Evolutionary conservation across 768 basidiomycete species (phyloP).

Genomic region (Lactarius trivialis): DNA sequence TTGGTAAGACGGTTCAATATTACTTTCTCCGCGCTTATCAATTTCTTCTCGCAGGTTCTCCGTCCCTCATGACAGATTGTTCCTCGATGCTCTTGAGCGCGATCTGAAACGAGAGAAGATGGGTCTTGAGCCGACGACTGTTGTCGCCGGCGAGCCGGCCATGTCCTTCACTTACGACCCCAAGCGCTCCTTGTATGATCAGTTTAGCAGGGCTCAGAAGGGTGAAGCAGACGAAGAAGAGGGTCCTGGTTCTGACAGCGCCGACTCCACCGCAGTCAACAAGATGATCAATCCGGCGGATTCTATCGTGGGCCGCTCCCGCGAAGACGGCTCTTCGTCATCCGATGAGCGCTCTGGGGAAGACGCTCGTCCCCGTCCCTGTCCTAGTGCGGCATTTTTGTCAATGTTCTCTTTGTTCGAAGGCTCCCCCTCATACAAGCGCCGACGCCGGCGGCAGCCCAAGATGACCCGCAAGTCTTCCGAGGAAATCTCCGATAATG

Average conservation of each 20-base stretch:
- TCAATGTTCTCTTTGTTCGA: slow-evolving; percentile 70
- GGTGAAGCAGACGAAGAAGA: slow-evolving; percentile 29
- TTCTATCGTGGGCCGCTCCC: slow-evolving; percentile 19
- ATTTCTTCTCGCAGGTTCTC: slow-evolving; percentile 65
- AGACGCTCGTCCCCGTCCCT: slow-evolving; percentile 24
- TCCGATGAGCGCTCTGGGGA: slow-evolving; percentile 22
- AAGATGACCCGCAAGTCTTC: slow-evolving; percentile 37
- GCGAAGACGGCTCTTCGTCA: slow-evolving; percentile 16
- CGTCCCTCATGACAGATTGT: slow-evolving; percentile 93
- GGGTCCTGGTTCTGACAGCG: slow-evolving; percentile 24
- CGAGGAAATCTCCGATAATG: slow-evolving; percentile 23
- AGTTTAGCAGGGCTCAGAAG: slow-evolving; percentile 53
- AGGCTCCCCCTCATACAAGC: slow-evolving; percentile 85
- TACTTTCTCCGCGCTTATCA: slow-evolving; percentile 19
- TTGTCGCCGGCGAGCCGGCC: slow-evolving; percentile 72
- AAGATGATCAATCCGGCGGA: slow-evolving; percentile 24
- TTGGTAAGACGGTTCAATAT: slow-evolving; percentile 49
- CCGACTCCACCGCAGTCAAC: slow-evolving; percentile 13
- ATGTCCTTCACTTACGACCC: slow-evolving; percentile 85
- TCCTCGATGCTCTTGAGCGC: slow-evolving; percentile 93
- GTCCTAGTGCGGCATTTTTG: slow-evolving; percentile 43
- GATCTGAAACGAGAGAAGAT: slow-evolving; percentile 95
- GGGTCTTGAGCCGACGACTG: slow-evolving; percentile 80
- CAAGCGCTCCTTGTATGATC: slow-evolving; percentile 80
- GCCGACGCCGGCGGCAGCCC: slow-evolving; percentile 68